Evolutionary conservation across 257 asterid genomes (phyloP).

Genomic region (Striga asiatica): DNA sequence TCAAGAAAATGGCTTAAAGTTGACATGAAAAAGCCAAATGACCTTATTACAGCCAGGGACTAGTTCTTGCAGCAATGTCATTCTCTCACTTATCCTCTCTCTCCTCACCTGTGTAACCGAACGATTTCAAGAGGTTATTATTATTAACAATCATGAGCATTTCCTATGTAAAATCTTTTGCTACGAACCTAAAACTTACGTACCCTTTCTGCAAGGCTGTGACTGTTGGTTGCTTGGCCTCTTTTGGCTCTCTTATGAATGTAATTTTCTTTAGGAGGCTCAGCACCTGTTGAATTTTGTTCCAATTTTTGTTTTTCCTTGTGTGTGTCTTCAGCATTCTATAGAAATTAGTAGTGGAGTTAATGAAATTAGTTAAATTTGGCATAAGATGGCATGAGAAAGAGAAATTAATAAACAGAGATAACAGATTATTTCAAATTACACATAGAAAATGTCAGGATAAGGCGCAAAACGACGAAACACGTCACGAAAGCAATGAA

Average conservation of each 20-base stretch:
- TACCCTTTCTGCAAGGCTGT: constrained; percentile 1
- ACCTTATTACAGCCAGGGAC: background rate
- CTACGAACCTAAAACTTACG: background rate
- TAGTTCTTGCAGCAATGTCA: background rate
- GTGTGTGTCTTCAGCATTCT: background rate
- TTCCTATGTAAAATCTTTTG: background rate
- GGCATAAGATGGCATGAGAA: too few relatives aligned
- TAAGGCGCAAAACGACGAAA: too few relatives aligned
- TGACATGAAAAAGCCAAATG: too few relatives aligned
- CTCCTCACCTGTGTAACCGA: background rate
- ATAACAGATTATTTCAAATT: too few relatives aligned
- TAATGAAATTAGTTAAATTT: background rate
- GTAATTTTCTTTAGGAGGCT: background rate
- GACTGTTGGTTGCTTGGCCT: background rate
- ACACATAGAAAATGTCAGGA: too few relatives aligned
- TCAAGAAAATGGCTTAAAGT: too few relatives aligned
- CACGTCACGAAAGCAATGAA: too few relatives aligned
- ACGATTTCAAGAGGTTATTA: background rate
- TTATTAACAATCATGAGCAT: background rate
- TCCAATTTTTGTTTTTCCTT: too few relatives aligned
- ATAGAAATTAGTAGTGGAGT: background rate
- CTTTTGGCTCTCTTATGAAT: background rate
- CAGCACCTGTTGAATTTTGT: background rate
- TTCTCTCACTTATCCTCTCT: background rate
- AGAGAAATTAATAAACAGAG: too few relatives aligned